phyloP scores from a whole-genome alignment of 225 moss, liverwort and hornwort genomes.

The Asterella californica region DNA sequence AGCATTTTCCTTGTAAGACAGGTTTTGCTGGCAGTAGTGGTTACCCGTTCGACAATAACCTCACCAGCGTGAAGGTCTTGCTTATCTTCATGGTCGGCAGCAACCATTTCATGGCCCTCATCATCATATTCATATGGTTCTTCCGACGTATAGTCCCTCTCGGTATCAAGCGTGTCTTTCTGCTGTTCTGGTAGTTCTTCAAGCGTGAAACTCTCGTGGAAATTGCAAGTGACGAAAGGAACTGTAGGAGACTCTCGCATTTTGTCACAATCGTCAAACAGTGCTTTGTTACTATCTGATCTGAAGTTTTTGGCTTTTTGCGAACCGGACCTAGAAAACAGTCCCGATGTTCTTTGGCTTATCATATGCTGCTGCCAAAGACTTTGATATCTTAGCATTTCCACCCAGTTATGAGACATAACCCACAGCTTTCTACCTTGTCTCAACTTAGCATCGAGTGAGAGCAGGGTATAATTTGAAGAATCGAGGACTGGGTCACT shows the following conservation, averaged over 20 bases:
- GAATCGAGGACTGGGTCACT: background rate
- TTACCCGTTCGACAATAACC: conserved; percentile 4
- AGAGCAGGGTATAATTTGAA: background rate
- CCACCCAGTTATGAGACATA: conserved; percentile 37
- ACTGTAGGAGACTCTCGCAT: background rate
- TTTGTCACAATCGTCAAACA: background rate
- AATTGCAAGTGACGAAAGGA: background rate
- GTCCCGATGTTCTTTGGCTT: conserved; percentile 7
- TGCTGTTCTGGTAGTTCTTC: background rate
- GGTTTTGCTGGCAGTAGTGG: conserved; percentile 21
- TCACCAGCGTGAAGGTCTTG: background rate
- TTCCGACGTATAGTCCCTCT: conserved; percentile 9
- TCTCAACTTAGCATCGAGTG: background rate
- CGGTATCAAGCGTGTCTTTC: background rate
- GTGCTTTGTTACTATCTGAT: background rate
- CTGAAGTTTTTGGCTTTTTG: conserved; percentile 5
- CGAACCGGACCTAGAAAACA: conserved; percentile 5
- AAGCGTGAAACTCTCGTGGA: conserved; percentile 8
- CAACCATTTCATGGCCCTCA: background rate
- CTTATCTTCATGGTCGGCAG: conserved; percentile 28
- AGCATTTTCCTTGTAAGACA: conserved; percentile 42
- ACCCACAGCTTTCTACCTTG: background rate
- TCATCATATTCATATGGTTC: conserved; percentile 21
- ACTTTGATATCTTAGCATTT: conserved; percentile 38
- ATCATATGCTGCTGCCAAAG: conserved; percentile 53